Base-by-base conservation (phyloP, 768 basidiomycete species). In the Cubamyces lactineus region DNA sequence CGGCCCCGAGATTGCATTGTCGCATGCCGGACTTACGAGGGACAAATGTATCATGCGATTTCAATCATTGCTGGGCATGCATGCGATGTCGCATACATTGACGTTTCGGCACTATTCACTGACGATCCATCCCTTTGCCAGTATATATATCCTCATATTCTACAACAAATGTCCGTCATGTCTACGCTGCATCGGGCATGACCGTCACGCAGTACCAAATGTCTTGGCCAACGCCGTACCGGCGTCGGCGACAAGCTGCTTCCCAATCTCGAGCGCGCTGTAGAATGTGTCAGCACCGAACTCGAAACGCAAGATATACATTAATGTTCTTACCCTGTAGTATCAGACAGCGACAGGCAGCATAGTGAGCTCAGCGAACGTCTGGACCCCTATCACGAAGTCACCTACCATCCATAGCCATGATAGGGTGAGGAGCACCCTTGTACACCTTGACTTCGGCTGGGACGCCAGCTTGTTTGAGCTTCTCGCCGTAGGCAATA, bases 341-440 rank as follows among this genome's bases (percentile, higher is more conserved):
- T 16, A n/a, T 16, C 24, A 34, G 34, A 11, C 48, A 28, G 16
- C 12, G 46, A 5, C 2, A 5, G 53, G 5, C 9, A 43, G 15
- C 13, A 40, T 13, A 50, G 34, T 19, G 49, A 47, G 19, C 13
- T 52, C n/a, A 56, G 23, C 17, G 23, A 16, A 21, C 15, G 17
- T 4, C 15, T 16, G 12, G 3, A 57, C 8, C 12, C 12, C 15
- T 48, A 11, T 28, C 2, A 54, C 39, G 46, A 56, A 46, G 49
- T 2, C 51, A 72, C 85, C 63, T 62, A 86, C 86, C 86, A 61
- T 89, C 88, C 87, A 90, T 88, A 6, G 84, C 85, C 82, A 91
- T 84, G 45, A 88, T 83, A 0, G 83, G 87, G 75, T 91, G 88
- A 28, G 89, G 89, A 4, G 84, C 86, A 12, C 80, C 81, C 66